A percentile compares a stretch with the other conserved stretches of the same genome.
phyloP scores from a whole-genome alignment of 179 eudicot species.

The Actinidia arguta region DNA sequence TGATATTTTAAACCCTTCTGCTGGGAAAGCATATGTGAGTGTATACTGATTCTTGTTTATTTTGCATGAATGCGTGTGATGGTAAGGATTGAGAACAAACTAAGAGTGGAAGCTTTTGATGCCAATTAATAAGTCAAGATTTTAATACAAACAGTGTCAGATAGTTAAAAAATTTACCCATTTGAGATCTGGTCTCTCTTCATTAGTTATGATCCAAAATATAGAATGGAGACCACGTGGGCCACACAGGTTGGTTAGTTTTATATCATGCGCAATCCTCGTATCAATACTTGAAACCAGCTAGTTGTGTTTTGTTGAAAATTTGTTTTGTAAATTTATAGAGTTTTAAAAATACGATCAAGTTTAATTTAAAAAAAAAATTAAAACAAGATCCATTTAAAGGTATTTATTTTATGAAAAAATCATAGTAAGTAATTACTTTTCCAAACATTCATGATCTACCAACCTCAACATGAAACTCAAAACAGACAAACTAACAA shows the following conservation, averaged over 20 bases:
- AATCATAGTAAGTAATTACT: no score
- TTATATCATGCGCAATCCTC: neutral
- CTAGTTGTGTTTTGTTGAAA: no score
- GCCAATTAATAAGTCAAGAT: neutral
- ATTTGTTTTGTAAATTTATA: no score
- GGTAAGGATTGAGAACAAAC: neutral
- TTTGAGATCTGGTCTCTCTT: neutral
- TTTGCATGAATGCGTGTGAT: neutral
- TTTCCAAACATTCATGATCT: no score
- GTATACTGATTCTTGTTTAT: neutral
- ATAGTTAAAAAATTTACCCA: neutral
- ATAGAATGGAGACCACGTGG: conserved; percentile 2
- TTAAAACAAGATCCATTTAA: no score
- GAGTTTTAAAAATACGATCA: no score
- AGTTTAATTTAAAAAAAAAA: no score
- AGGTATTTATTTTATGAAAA: no score
- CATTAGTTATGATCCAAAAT: neutral
- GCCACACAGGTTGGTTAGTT: neutral
- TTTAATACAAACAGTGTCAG: neutral
- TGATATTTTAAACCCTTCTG: neutral
- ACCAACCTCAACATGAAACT: no score
- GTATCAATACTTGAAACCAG: neutral
- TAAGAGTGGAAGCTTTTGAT: conserved; percentile 6
- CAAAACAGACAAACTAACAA: no score
- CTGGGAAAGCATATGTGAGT: neutral